Evolutionary conservation across 176 grass and related monocot species (phyloP), one percentile per base, ranked within the genome.

Genomic region (Lolium rigidum): DNA sequence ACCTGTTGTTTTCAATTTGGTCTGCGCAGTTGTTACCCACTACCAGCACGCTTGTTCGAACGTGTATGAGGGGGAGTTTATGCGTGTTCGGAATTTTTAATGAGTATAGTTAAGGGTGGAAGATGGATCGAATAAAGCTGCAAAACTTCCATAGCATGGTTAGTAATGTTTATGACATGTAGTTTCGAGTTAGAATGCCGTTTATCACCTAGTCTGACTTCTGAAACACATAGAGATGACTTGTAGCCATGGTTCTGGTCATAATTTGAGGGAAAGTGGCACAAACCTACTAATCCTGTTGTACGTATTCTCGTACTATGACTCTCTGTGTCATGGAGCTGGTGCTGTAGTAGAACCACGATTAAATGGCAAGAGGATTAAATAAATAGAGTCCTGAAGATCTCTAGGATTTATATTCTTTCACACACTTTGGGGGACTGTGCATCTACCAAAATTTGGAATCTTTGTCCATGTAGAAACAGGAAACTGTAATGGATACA

Each of bases 401-500:
- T 77, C 50, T 44, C 8, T 26, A 21, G 75, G 35, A 22, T 31
- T 17, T 20, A 11, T 26, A 16, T 7, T 77, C 26, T 46, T 18
- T 9, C 12, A 2, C 31, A 84, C n/a, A 46, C 8, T 70, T 61
- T 20, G 13, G 21, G 17, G 38, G 41, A 68, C 15, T 28, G 20
- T 64, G 7, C 57, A 3, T 35, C 2, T 24, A 74, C n/a, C 25
- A 72, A 61, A 8, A 71, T 70, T 63, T 79, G 69, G 9, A 83
- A 83, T 26, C 16, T 84, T 16, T 47, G 78, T 48, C 79, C 17
- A 78, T 79, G 73, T 65, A n/a, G 47, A 74, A 68, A 9, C 44
- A 76, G 55, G 35, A 82, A 48, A 16, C 21, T 28, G 38, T 11
- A 69, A 59, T 9, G 56, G 15, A 78, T 68, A 24, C 48, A 57